Conservation (phyloP, 2,329 filamentous ascomycete genomes). For the Didymella glomerata region DNA sequence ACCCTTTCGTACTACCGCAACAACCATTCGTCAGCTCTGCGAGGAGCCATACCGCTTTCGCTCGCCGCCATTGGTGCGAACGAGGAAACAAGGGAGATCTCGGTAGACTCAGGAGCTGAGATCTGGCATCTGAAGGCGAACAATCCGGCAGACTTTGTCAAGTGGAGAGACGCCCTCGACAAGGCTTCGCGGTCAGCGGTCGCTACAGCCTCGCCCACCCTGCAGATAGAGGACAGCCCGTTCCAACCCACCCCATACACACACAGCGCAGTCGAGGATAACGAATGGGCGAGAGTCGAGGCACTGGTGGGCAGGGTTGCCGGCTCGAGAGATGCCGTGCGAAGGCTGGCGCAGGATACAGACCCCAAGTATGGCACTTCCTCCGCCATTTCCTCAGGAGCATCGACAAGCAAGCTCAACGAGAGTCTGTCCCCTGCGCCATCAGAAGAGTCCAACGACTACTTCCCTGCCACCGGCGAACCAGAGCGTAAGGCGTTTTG, state of each 20-base stretch:
- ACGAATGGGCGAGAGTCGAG: constrained; percentile 89
- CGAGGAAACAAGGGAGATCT: constrained; percentile 87
- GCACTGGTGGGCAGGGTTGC: constrained; percentile 84
- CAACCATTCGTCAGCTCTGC: constrained; percentile 87
- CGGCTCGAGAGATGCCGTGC: constrained; percentile 86
- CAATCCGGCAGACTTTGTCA: constrained; percentile 83
- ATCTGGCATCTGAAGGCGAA: constrained; percentile 92
- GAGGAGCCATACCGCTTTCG: constrained; percentile 90
- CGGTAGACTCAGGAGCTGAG: constrained; percentile 94
- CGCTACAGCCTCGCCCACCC: constrained; percentile 38
- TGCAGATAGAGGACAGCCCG: constrained; percentile 39
- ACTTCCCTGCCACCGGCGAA: constrained; percentile 57
- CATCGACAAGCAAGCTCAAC: constrained; percentile 42
- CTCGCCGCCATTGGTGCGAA: constrained; percentile 91
- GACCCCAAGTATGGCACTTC: constrained; percentile 66
- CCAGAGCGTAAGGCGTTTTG: constrained; percentile 80
- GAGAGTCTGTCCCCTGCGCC: constrained; percentile 52
- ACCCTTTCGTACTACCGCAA: constrained; percentile 97
- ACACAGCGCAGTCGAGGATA: constrained; percentile 67
- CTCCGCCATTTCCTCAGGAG: constrained; percentile 39
- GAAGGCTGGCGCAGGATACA: constrained; percentile 85
- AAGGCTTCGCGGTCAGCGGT: constrained; percentile 70
- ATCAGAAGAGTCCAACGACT: constrained; percentile 62
- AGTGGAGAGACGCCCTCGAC: constrained; percentile 88
- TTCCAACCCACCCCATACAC: constrained; percentile 31